phyloP scores from a whole-genome alignment of 208 protist genomes.

The Leishmania lainsoni region DNA sequence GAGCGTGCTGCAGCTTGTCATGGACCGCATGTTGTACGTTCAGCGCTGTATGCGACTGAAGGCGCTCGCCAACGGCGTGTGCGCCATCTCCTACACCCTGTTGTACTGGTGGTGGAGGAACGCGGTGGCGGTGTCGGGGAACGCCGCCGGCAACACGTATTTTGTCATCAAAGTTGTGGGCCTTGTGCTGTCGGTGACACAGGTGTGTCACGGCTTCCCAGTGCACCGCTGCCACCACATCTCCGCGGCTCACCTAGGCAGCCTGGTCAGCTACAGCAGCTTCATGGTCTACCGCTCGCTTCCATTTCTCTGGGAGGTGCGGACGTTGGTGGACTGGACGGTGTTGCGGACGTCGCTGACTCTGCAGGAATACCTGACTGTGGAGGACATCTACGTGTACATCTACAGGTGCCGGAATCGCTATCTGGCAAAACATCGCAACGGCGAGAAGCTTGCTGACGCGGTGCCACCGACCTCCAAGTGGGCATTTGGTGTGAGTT shows the following conservation, averaged over 20 bases:
- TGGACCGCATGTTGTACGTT: conserved; percentile 82
- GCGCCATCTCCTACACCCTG: conserved; percentile 43
- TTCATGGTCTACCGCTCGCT: conserved; percentile 61
- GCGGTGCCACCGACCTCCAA: conserved; percentile 45
- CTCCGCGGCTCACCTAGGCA: conserved; percentile 56
- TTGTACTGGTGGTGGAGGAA: conserved; percentile 65
- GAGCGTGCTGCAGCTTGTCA: conserved; percentile 60
- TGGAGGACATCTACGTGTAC: conserved; percentile 75
- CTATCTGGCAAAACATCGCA: conserved; percentile 12
- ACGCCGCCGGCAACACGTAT: conserved; percentile 43
- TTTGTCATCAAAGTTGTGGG: conserved; percentile 55
- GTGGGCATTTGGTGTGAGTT: conserved; percentile 39
- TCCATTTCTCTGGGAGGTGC: conserved; percentile 83
- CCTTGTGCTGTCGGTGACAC: conserved; percentile 45
- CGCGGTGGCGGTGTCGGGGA: conserved; percentile 22
- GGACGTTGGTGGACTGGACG: conserved; percentile 81
- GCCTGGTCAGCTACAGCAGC: conserved; percentile 29
- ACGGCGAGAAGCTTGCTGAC: conserved; percentile 33
- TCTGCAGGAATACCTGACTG: conserved; percentile 76
- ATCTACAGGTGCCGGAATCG: conserved; percentile 51
- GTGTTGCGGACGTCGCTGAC: conserved; percentile 64
- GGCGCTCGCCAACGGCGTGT: conserved; percentile 44
- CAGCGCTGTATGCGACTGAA: conserved; percentile 49
- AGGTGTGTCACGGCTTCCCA: conserved; percentile 72
- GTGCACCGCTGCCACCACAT: conserved; percentile 57